These are phyloP conservation scores for Phaeosphaeria sp. DNA, from an alignment of 2,329 filamentous ascomycete species.

Conservation along the genomic window DNA sequence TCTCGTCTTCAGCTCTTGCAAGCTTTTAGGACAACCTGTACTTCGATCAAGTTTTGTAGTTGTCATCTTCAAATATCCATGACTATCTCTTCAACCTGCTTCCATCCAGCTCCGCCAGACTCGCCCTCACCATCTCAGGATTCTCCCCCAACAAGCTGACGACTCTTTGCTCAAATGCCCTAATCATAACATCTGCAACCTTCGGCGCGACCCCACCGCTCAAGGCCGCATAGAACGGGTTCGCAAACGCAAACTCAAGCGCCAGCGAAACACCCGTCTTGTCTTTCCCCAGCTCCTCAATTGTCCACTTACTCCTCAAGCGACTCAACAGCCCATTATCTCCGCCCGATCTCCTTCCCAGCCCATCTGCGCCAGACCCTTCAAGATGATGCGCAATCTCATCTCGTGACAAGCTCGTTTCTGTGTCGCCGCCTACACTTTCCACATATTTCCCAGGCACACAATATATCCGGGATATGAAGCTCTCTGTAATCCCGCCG, in stretches of 20 bases:
- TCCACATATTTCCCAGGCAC: slow-evolving; percentile 76
- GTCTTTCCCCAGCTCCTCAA: slow-evolving; percentile 54
- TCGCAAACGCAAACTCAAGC: slow-evolving; percentile 85
- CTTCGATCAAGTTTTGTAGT: background rate
- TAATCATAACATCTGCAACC: slow-evolving; percentile 87
- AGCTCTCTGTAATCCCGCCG: slow-evolving; percentile 82
- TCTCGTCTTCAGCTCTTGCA: background rate
- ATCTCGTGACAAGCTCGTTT: slow-evolving; percentile 52
- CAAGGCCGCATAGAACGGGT: slow-evolving; percentile 84
- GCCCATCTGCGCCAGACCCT: background rate
- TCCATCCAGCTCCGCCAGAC: slow-evolving; percentile 35
- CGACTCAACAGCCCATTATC: slow-evolving; percentile 65
- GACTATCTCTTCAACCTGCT: slow-evolving; percentile 26
- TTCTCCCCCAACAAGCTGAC: slow-evolving; percentile 56
- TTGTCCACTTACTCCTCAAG: slow-evolving; percentile 73
- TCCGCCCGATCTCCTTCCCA: slow-evolving; percentile 6
- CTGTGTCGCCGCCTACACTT: slow-evolving; percentile 70
- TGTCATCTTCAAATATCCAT: background rate
- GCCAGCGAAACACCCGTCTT: slow-evolving; percentile 77
- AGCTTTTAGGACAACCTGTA: background rate
- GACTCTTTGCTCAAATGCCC: slow-evolving; percentile 88
- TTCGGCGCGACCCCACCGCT: slow-evolving; percentile 83
- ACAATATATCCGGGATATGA: slow-evolving; percentile 81
- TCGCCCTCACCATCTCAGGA: slow-evolving; percentile 27
- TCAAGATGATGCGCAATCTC: slow-evolving; percentile 53